phyloP scores from a whole-genome alignment of 2,329 filamentous ascomycete genomes.

The Xylaria polymorpha region DNA sequence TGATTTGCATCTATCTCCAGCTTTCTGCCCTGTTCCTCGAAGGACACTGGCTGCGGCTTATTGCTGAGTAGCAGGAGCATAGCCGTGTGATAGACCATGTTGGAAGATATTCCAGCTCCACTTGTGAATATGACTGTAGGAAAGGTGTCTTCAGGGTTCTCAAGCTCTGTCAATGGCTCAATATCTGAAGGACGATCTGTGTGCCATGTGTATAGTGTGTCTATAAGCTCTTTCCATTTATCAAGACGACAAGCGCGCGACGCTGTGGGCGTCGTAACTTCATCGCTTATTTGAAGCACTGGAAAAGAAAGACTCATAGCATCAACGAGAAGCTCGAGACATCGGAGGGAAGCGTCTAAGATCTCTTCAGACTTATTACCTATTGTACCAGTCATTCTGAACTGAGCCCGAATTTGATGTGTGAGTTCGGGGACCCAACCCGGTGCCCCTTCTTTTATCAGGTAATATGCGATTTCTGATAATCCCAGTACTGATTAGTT shows the following conservation, averaged over 20 bases:
- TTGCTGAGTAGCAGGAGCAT: constrained; percentile 40
- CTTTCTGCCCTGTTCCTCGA: neutral
- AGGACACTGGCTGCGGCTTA: constrained; percentile 5
- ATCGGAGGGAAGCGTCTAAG: constrained; percentile 29
- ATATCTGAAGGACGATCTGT: constrained; percentile 26
- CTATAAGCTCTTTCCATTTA: constrained; percentile 21
- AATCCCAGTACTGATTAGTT: neutral
- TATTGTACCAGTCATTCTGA: neutral
- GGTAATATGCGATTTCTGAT: constrained; percentile 37
- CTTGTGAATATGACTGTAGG: constrained; percentile 34
- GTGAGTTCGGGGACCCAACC: constrained; percentile 26
- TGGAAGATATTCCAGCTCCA: constrained; percentile 37
- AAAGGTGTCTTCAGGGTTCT: constrained; percentile 21
- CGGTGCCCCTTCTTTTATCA: constrained; percentile 32
- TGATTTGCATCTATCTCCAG: constrained; percentile 13
- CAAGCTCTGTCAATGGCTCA: constrained; percentile 28
- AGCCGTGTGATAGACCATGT: constrained; percentile 38
- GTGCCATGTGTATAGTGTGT: constrained; percentile 25
- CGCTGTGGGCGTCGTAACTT: neutral
- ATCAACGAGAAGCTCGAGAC: constrained; percentile 34
- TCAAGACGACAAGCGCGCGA: neutral
- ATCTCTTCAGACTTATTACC: constrained; percentile 13
- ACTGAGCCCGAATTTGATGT: constrained; percentile 23
- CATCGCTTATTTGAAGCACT: neutral
- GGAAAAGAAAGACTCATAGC: constrained; percentile 30